phyloP scores from a whole-genome alignment of 805 yeast species.

The Candida arabinofermentans region DNA sequence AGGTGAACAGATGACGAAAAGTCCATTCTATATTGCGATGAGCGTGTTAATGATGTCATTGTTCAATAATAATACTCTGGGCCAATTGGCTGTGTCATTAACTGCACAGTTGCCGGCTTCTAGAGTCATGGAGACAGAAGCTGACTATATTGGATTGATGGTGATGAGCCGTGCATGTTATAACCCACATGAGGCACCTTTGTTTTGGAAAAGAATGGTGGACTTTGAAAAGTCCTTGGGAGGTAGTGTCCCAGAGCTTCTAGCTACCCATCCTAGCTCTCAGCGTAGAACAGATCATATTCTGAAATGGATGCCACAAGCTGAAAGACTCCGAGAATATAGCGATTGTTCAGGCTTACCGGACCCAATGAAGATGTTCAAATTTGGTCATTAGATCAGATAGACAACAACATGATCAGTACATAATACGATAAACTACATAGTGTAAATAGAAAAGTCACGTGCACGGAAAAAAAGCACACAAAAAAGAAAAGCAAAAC shows the following conservation, averaged over 20 bases:
- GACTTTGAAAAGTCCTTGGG: conserved; percentile 39
- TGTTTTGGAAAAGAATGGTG: conserved; percentile 82
- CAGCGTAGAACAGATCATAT: conserved; percentile 68
- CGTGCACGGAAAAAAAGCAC: no score
- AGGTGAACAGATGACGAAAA: conserved; percentile 72
- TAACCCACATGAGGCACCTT: conserved; percentile 68
- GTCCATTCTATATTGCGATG: conserved; percentile 72
- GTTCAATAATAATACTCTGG: conserved; percentile 50
- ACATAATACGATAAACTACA: no score
- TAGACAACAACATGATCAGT: no score
- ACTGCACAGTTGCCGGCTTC: conserved; percentile 66
- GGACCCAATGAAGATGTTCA: conserved; percentile 10
- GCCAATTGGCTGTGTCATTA: background rate
- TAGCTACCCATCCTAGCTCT: conserved; percentile 89
- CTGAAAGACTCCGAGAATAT: conserved; percentile 39
- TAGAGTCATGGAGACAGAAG: conserved; percentile 92
- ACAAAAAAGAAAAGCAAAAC: no score
- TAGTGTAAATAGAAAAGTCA: no score
- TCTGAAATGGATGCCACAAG: conserved; percentile 59
- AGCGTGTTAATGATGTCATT: conserved; percentile 49
- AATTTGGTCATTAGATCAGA: background rate
- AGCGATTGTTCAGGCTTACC: conserved; percentile 34
- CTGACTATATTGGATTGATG: conserved; percentile 91
- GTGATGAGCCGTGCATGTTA: conserved; percentile 89
- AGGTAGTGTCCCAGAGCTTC: conserved; percentile 47